Evolutionary conservation across 306 rosid species (phyloP), one percentile per base, ranked within the genome.

Genomic region (Rubus idaeus): DNA sequence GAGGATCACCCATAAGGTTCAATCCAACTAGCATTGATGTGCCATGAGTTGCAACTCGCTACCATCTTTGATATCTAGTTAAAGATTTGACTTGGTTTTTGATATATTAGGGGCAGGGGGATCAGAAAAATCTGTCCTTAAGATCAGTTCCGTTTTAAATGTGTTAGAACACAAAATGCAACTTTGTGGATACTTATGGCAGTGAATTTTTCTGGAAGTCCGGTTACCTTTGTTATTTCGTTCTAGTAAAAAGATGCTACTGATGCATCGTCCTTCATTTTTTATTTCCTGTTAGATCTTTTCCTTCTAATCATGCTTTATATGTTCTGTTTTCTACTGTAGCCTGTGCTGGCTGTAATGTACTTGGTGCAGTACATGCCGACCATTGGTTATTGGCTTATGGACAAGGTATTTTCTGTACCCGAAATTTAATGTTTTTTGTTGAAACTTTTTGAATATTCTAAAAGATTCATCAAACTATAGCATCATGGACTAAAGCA

Each of bases 291-390:
- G 10, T 17, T 35, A 6, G 10, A 46, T 30, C 52, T n/a, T 35
- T 2, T 70, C 46, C 17, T 9, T 23, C 35, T 63, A 65, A 37
- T 49, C 23, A 16, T 11, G 50, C 53, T 46, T 44, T 71, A 14
- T 6, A 35, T 57, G 60, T 44, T 41, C 52, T 55, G 63, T 50
- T 67, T n/a, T 30, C 79, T 70, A 40, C 61, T 82, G 84, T 88
- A 93, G 98, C 96, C 98, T 66, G 93, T 93, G 73, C 96, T 93
- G 58, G 89, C 88, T 13, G 92, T 91, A 77, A 91, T 93, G 98
- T 91, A 93, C 80, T 86, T 91, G 68, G 97, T 91, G 85, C 98
- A 91, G 72, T 93, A 89, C 92, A 84, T 87, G 96, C 97, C 98
- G 71, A 84, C 88, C 11, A 44, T 93, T 68, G 98, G 98, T 77